Evolutionary conservation across 495 filamentous ascomycete species (phyloP).

Genomic region (Aspergillus avenaceus): DNA sequence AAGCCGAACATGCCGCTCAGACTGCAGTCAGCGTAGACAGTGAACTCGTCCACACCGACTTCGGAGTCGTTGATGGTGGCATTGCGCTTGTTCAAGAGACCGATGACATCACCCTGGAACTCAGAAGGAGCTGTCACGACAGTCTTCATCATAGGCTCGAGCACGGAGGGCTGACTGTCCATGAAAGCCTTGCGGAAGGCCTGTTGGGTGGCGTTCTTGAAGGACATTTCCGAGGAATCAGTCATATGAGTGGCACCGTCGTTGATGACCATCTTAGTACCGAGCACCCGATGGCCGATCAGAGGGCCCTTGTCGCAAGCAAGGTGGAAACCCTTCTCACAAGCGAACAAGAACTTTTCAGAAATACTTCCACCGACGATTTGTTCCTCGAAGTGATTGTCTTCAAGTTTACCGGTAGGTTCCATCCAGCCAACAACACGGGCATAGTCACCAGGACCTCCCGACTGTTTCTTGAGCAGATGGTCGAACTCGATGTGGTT

Average conservation of each 20-base stretch:
- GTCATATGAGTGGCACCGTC: slow-evolving; percentile 98
- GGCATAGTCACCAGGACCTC: slow-evolving; percentile 94
- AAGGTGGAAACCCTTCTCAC: slow-evolving; percentile 89
- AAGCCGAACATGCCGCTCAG: slow-evolving; percentile 98
- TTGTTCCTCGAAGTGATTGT: slow-evolving; percentile 81
- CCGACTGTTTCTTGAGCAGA: slow-evolving; percentile 92
- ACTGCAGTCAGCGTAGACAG: slow-evolving; percentile 86
- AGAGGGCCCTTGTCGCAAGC: slow-evolving; percentile 86
- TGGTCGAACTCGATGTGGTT: slow-evolving; percentile 79
- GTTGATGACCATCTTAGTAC: slow-evolving; percentile 85
- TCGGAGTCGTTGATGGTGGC: slow-evolving; percentile 95
- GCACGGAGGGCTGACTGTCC: slow-evolving; percentile 69
- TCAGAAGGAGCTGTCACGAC: slow-evolving; percentile 92
- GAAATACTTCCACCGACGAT: slow-evolving; percentile 87
- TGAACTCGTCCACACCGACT: slow-evolving; percentile 91
- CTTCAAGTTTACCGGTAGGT: slow-evolving; percentile 65
- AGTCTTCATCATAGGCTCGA: slow-evolving; percentile 98
- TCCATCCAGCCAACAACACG: slow-evolving; percentile 92
- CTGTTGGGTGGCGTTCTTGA: slow-evolving; percentile 93
- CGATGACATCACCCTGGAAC: slow-evolving; percentile 96
- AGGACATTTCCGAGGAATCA: slow-evolving; percentile 97
- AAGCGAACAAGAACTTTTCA: slow-evolving; percentile 94
- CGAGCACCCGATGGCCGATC: slow-evolving; percentile 90
- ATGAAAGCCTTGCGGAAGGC: slow-evolving; percentile 95
- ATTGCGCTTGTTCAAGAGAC: slow-evolving; percentile 93